Conservation (phyloP, 1,284 basidiomycete genomes). For the Moniliophthora roreri region DNA sequence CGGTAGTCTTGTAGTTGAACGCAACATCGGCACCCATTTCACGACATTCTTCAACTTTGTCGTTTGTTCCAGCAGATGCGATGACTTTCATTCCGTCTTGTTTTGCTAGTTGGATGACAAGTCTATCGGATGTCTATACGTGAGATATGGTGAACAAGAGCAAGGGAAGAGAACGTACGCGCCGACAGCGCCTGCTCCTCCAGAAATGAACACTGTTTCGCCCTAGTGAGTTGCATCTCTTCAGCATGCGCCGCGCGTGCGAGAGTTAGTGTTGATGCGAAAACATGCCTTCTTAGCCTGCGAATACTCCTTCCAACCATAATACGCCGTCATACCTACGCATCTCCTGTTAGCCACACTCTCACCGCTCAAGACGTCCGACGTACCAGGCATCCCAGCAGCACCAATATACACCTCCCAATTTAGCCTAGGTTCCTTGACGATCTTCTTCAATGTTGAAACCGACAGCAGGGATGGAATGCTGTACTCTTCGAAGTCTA, state of each 20-base stretch:
- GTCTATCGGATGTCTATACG: background rate
- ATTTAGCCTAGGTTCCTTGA: conserved; percentile 39
- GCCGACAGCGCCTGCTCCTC: conserved; percentile 55
- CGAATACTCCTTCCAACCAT: conserved; percentile 39
- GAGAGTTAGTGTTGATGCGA: background rate
- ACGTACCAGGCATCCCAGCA: conserved; percentile 31
- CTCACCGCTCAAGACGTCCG: background rate
- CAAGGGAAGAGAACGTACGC: conserved; percentile 27
- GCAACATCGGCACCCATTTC: conserved; percentile 67
- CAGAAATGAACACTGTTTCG: conserved; percentile 56
- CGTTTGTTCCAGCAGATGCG: conserved; percentile 69
- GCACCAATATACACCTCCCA: conserved; percentile 36
- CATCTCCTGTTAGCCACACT: background rate
- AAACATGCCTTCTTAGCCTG: conserved; percentile 34
- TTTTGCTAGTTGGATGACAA: conserved; percentile 63
- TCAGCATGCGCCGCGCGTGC: too few species aligned
- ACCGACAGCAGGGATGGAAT: background rate
- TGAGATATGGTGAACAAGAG: too few species aligned
- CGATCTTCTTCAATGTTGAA: conserved; percentile 17
- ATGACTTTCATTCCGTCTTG: conserved; percentile 66
- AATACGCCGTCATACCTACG: conserved; percentile 35
- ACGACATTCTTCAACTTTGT: conserved; percentile 67
- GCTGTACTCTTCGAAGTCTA: conserved; percentile 10
- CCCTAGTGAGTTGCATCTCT: conserved; percentile 31
- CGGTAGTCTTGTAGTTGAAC: conserved; percentile 72